Conservation (phyloP, 345 rosid species). For the Sonneratia alba region DNA sequence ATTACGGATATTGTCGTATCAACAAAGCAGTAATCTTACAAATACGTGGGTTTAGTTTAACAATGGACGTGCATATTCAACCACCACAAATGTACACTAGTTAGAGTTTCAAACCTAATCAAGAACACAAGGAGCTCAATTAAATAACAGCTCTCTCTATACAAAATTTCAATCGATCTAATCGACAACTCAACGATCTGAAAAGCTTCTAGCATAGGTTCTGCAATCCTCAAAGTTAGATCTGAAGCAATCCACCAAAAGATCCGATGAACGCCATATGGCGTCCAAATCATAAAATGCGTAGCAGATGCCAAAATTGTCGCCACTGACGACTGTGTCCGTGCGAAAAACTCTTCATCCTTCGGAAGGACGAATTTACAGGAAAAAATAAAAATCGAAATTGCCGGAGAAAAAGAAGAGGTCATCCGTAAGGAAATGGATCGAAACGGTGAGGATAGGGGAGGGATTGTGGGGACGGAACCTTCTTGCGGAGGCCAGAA, state of each 20-base stretch:
- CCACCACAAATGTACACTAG: too few species aligned
- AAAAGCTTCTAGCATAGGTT: background rate
- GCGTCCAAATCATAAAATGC: background rate
- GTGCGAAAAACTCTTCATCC: background rate
- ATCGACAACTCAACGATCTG: too few species aligned
- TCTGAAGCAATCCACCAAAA: background rate
- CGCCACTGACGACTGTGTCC: background rate
- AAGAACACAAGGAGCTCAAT: too few species aligned
- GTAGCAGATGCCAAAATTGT: background rate
- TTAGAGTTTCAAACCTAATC: background rate
- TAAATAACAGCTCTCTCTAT: background rate
- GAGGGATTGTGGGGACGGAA: slow-evolving; percentile 5
- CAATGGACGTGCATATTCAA: too few species aligned
- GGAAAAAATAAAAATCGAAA: background rate
- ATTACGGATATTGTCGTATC: too few species aligned
- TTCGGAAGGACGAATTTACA: background rate
- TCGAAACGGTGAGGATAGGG: background rate
- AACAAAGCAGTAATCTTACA: too few species aligned
- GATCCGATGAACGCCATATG: background rate
- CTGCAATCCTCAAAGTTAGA: background rate
- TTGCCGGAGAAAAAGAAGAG: background rate
- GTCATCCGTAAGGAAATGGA: background rate
- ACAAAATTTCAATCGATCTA: background rate
- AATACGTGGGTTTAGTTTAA: too few species aligned
- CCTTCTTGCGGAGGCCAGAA: slow-evolving; percentile 99